phyloP scores from a whole-genome alignment of 2,329 filamentous ascomycete genomes.

The Paecilomyces niveus region DNA sequence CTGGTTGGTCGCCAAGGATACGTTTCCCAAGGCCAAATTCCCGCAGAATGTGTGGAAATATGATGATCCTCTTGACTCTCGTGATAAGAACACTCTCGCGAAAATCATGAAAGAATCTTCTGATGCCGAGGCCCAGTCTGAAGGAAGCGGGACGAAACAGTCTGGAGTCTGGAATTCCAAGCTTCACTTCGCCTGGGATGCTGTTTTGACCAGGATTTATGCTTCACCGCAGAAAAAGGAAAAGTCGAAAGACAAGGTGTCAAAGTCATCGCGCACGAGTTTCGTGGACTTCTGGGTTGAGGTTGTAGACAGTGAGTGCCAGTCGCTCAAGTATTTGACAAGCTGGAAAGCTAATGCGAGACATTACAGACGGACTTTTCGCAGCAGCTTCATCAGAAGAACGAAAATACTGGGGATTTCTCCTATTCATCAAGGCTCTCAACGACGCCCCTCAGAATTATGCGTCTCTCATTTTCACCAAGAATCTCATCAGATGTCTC shows the following conservation, averaged over 20 bases:
- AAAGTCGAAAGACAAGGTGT: conserved; percentile 23
- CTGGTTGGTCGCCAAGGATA: conserved; percentile 65
- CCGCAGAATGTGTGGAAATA: conserved; percentile 66
- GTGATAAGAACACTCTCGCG: conserved; percentile 61
- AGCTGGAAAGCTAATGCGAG: conserved; percentile 38
- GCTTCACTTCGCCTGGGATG: conserved; percentile 80
- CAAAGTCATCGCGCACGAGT: conserved; percentile 30
- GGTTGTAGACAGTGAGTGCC: conserved; percentile 71
- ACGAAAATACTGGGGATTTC: conserved; percentile 86
- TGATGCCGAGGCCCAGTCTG: conserved; percentile 20
- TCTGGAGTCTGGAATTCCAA: conserved; percentile 73
- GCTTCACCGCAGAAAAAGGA: conserved; percentile 16
- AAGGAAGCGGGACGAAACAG: conserved; percentile 22
- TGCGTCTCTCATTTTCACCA: conserved; percentile 63
- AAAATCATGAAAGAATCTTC: conserved; percentile 68
- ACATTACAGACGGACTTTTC: conserved; percentile 61
- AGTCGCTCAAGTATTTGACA: background rate
- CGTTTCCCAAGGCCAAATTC: conserved; percentile 57
- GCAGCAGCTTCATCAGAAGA: conserved; percentile 73
- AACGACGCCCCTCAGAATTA: conserved; percentile 42
- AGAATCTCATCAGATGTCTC: conserved; percentile 72
- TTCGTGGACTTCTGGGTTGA: conserved; percentile 80
- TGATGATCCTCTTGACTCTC: conserved; percentile 63
- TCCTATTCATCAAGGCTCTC: conserved; percentile 74
- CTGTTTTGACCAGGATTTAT: conserved; percentile 54